A percentile compares a stretch with the other conserved stretches of the same genome.
Evolutionary conservation across 2,329 filamentous ascomycete genomes (phyloP).

Genomic region (Penicillium occitanis): DNA sequence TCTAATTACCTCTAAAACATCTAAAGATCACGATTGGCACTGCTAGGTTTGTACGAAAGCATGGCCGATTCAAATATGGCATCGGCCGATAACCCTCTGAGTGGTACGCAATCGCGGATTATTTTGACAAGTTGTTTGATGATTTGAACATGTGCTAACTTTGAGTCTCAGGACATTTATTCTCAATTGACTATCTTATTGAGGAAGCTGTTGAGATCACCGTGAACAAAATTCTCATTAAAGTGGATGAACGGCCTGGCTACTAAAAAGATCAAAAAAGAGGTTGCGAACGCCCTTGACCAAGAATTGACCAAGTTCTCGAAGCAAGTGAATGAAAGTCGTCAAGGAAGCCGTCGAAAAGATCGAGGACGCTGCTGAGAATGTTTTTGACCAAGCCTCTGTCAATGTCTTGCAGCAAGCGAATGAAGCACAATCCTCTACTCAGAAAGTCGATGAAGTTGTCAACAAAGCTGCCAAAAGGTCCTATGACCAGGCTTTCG

Average conservation of each 20-base stretch:
- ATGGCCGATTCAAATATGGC: neutral
- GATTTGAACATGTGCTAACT: neutral
- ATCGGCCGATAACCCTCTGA: neutral
- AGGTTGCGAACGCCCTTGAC: no score
- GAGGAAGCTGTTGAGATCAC: neutral
- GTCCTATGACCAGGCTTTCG: neutral
- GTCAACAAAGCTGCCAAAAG: neutral
- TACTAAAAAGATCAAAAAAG: no score
- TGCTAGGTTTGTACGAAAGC: neutral
- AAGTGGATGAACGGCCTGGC: neutral
- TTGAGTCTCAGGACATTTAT: neutral
- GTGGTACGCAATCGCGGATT: neutral
- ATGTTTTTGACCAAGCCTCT: neutral
- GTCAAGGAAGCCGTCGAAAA: neutral
- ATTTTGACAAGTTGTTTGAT: neutral
- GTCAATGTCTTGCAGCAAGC: neutral
- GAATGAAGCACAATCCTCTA: neutral
- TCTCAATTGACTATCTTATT: neutral
- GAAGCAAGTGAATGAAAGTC: no score
- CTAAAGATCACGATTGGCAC: no score
- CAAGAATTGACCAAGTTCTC: no score
- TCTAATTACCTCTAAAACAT: no score
- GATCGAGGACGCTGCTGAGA: neutral
- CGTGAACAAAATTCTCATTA: neutral
- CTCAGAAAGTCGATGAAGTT: neutral